Evolutionary conservation across 2,329 filamentous ascomycete species (phyloP).

Genomic region (Scedosporium minutisporum): DNA sequence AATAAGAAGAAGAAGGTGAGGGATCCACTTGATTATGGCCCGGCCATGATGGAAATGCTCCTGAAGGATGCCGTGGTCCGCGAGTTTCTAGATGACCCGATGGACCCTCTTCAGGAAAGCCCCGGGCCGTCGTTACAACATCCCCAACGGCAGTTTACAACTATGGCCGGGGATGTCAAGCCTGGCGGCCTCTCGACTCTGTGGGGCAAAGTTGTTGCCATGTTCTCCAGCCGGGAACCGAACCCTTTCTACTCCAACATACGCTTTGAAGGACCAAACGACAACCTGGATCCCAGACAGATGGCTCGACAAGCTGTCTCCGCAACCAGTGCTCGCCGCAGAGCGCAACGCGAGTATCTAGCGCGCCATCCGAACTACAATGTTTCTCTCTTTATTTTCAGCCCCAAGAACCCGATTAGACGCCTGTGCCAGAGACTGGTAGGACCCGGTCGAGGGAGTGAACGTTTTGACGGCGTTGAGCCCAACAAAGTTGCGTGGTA

Average conservation of each 20-base stretch:
- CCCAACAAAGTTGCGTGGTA: slow-evolving; percentile 91
- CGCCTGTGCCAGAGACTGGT: slow-evolving; percentile 81
- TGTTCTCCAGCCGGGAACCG: slow-evolving; percentile 59
- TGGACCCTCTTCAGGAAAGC: slow-evolving; percentile 31
- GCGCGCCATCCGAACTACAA: slow-evolving; percentile 84
- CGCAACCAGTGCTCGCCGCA: slow-evolving; percentile 72
- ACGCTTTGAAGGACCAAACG: slow-evolving; percentile 60
- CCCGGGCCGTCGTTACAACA: slow-evolving; percentile 19
- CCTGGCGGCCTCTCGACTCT: slow-evolving; percentile 49
- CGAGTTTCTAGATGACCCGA: slow-evolving; percentile 79
- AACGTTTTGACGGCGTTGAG: slow-evolving; percentile 80
- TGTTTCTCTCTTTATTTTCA: slow-evolving; percentile 80
- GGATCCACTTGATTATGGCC: slow-evolving; percentile 86
- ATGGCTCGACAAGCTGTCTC: slow-evolving; percentile 88
- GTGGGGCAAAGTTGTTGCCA: slow-evolving; percentile 50
- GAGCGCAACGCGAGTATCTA: slow-evolving; percentile 84
- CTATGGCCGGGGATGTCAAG: slow-evolving; percentile 32
- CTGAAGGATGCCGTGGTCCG: slow-evolving; percentile 91
- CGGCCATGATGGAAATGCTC: slow-evolving; percentile 89
- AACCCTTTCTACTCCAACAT: slow-evolving; percentile 88
- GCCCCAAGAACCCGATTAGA: slow-evolving; percentile 66
- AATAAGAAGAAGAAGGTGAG: slow-evolving; percentile 42
- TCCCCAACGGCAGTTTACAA: slow-evolving; percentile 11
- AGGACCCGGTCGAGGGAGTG: slow-evolving; percentile 76
- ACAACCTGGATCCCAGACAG: slow-evolving; percentile 65